phyloP scores from a whole-genome alignment of 2,329 filamentous ascomycete genomes.

The Xylariaceae sp. region DNA sequence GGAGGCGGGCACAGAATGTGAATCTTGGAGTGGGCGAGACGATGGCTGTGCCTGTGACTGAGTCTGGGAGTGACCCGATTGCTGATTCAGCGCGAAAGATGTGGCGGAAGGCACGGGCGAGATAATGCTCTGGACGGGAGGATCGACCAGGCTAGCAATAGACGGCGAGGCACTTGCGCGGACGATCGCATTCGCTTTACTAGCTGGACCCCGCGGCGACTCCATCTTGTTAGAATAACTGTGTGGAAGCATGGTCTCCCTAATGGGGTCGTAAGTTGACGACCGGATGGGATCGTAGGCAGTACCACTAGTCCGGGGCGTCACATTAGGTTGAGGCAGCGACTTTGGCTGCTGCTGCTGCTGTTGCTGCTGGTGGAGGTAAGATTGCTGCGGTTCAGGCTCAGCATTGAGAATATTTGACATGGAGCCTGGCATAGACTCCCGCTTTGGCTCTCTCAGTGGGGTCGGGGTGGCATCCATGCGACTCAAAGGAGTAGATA shows the following conservation, averaged over 20 bases:
- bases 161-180: slow-evolving; percentile 86
- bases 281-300: slow-evolving; percentile 87
- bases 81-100: slow-evolving; percentile 32
- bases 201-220: slow-evolving; percentile 44
- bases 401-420: slow-evolving; percentile 53
- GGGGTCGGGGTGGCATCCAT: slow-evolving; percentile 31
- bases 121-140: slow-evolving; percentile 43
- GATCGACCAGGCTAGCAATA: slow-evolving; percentile 84
- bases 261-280: slow-evolving; percentile 60
- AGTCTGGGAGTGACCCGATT: slow-evolving; percentile 26
- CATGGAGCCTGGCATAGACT: slow-evolving; percentile 48
- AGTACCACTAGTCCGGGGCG: slow-evolving; percentile 64
- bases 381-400: slow-evolving; percentile 39
- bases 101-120: slow-evolving; percentile 37
- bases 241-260: slow-evolving; percentile 55
- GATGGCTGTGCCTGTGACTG: slow-evolving; percentile 16
- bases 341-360: slow-evolving; percentile 33
- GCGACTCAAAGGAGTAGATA: slow-evolving; percentile 28
- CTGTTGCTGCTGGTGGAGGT: slow-evolving; percentile 40
- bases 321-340: slow-evolving; percentile 36
- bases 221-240: slow-evolving; percentile 44
- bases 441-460: slow-evolving; percentile 47
- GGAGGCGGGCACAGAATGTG: slow-evolving; percentile 39
- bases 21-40: slow-evolving; percentile 33
- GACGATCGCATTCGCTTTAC: slow-evolving; percentile 41